Evolutionary conservation across 768 basidiomycete genomes (phyloP).

Genomic region (Hericium erinaceus): DNA sequence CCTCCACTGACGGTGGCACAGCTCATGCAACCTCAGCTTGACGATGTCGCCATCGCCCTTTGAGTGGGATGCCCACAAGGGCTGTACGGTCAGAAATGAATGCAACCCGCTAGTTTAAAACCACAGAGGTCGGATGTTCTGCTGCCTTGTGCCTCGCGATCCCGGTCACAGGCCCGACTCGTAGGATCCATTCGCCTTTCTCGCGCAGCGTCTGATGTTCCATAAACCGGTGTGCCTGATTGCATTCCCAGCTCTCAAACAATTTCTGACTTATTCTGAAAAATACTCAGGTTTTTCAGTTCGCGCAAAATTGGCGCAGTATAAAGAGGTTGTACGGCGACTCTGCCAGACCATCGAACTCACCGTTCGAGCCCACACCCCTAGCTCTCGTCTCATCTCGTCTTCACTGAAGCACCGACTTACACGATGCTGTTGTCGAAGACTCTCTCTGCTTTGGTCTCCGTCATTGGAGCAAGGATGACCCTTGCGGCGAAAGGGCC

Average conservation of each 20-base stretch:
- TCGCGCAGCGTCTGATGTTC: too few relatives aligned
- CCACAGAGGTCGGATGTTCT: too few relatives aligned
- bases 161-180: too few relatives aligned
- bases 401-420: too few relatives aligned
- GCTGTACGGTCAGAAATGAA: too few relatives aligned
- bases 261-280: not conserved
- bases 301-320: not conserved
- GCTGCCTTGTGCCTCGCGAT: too few relatives aligned
- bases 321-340: not conserved
- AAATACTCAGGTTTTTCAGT: not conserved
- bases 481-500: slow-evolving; percentile 3
- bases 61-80: too few relatives aligned
- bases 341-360: not conserved
- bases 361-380: slow-evolving; percentile 8
- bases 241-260: not conserved
- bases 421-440: not conserved
- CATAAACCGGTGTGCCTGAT: not conserved
- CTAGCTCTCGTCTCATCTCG: slow-evolving; percentile 3
- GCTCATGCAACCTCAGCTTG: too few relatives aligned
- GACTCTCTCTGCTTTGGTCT: not conserved
- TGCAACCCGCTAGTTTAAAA: too few relatives aligned
- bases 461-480: not conserved
- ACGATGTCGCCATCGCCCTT: too few relatives aligned
- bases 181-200: too few relatives aligned
- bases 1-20: too few relatives aligned